Evolutionary conservation across 2,329 filamentous ascomycete genomes (phyloP).

Genomic region (Sarocladium oryzae): DNA sequence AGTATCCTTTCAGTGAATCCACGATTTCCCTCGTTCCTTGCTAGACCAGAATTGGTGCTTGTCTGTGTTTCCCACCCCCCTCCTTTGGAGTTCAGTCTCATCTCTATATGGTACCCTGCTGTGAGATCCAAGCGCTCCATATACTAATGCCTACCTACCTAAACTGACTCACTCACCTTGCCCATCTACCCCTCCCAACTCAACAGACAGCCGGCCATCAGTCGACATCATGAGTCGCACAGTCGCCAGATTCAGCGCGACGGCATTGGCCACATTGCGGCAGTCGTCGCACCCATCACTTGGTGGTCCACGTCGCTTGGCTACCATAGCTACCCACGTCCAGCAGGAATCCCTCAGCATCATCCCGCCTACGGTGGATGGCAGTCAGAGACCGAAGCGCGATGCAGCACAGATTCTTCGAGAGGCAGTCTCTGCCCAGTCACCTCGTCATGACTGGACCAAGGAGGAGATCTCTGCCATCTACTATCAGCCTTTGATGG

Average conservation of each 20-base stretch:
- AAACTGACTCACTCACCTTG: too few species aligned
- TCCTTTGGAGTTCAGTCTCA: too few species aligned
- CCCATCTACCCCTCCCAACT: too few species aligned
- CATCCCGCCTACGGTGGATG: background rate
- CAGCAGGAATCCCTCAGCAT: background rate
- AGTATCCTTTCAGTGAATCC: too few species aligned
- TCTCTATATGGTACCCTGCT: too few species aligned
- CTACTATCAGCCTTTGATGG: slow-evolving; percentile 75
- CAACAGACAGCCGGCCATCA: too few species aligned
- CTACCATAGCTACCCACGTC: background rate
- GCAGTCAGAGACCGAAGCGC: background rate
- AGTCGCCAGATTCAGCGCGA: background rate
- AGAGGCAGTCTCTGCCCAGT: slow-evolving; percentile 52
- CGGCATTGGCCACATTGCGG: background rate
- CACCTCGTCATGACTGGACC: slow-evolving; percentile 69
- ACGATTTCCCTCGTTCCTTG: too few species aligned
- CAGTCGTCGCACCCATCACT: background rate
- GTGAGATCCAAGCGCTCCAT: too few species aligned
- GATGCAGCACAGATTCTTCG: slow-evolving; percentile 25
- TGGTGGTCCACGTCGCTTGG: background rate
- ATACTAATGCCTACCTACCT: too few species aligned
- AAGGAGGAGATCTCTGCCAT: slow-evolving; percentile 74
- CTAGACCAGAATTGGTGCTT: too few species aligned
- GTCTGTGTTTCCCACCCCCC: too few species aligned
- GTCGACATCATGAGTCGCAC: background rate